Percentiles rank a stretch among this genome's conserved stretches.
phyloP scores from a whole-genome alignment of 1,284 basidiomycete species.

The Caloboletus inedulis region DNA sequence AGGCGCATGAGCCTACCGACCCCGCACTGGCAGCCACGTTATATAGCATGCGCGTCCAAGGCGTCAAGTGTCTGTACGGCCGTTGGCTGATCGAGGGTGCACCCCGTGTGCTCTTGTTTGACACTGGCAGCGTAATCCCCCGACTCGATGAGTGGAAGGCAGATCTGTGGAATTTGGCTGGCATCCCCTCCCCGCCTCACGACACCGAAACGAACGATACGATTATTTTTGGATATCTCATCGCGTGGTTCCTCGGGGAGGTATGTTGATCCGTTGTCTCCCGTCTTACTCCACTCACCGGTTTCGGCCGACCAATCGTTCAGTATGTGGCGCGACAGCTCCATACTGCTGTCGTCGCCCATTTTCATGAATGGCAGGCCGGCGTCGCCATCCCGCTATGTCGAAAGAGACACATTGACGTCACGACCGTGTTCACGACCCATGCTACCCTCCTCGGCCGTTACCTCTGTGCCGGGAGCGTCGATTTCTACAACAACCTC shows the following conservation, averaged over 20 bases:
- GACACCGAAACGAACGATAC: slow-evolving; percentile 99
- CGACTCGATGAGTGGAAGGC: slow-evolving; percentile 97
- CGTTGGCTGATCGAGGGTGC: slow-evolving; percentile 98
- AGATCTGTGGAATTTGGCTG: slow-evolving; percentile 96
- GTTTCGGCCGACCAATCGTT: slow-evolving; percentile 5
- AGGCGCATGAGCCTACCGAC: slow-evolving; percentile 82
- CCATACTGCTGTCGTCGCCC: slow-evolving; percentile 85
- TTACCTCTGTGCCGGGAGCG: slow-evolving; percentile 95
- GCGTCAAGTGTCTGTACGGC: slow-evolving; percentile 93
- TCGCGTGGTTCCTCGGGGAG: slow-evolving; percentile 99
- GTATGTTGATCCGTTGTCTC: slow-evolving; percentile 44
- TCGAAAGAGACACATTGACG: slow-evolving; percentile 94
- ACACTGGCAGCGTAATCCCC: slow-evolving; percentile 86
- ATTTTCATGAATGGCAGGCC: slow-evolving; percentile 99
- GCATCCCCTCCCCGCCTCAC: slow-evolving; percentile 93
- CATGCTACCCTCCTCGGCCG: slow-evolving; percentile 98
- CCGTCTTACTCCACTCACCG: slow-evolving; percentile 10
- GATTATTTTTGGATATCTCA: slow-evolving; percentile 98
- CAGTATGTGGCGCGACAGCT: slow-evolving; percentile 81
- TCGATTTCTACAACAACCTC: slow-evolving; percentile 99
- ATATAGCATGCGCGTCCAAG: slow-evolving; percentile 77
- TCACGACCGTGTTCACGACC: slow-evolving; percentile 97
- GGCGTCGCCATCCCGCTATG: slow-evolving; percentile 95
- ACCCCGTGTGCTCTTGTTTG: slow-evolving; percentile 92
- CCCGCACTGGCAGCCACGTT: slow-evolving; percentile 69